A percentile compares a stretch with the other conserved stretches of the same genome.
Evolutionary conservation across 1,284 basidiomycete genomes (phyloP).

Genomic region (Sporisorium graminicola): DNA sequence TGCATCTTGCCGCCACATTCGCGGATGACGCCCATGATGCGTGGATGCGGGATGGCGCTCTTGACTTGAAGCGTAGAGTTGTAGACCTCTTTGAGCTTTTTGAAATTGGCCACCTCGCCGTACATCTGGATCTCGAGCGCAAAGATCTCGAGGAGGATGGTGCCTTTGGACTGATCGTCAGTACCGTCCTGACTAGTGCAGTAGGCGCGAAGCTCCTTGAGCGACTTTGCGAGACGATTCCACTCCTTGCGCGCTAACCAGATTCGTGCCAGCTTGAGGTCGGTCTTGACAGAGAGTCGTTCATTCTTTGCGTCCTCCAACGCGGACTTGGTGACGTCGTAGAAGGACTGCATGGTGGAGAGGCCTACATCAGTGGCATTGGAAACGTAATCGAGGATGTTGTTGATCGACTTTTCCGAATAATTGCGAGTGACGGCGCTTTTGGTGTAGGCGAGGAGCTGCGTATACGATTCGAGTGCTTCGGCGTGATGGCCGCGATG

Average conservation of each 20-base stretch:
- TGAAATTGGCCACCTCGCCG: constrained; percentile 92
- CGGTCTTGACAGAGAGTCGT: constrained; percentile 94
- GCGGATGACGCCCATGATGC: constrained; percentile 98
- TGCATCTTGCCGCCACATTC: constrained; percentile 99
- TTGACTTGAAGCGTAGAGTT: constrained; percentile 91
- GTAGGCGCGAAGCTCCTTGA: constrained; percentile 72
- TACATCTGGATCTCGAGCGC: constrained; percentile 99
- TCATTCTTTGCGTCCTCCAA: constrained; percentile 95
- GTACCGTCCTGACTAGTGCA: constrained; percentile 75
- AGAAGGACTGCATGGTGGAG: constrained; percentile 91
- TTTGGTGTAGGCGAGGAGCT: constrained; percentile 85
- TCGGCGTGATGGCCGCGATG: constrained; percentile 82
- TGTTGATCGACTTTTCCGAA: constrained; percentile 95
- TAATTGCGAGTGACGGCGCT: constrained; percentile 65
- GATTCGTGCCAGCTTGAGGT: constrained; percentile 94
- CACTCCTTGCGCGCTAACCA: constrained; percentile 98
- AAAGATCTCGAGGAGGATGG: constrained; percentile 95
- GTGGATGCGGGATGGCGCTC: constrained; percentile 96
- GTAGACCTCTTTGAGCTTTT: constrained; percentile 97
- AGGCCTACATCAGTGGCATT: constrained; percentile 79
- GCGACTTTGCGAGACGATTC: constrained; percentile 76
- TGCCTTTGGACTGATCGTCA: constrained; percentile 88
- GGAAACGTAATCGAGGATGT: constrained; percentile 97
- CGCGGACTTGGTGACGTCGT: constrained; percentile 89
- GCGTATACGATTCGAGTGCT: constrained; percentile 86